These are phyloP conservation scores for Mycena pura DNA, from an alignment of 768 basidiomycete species.

Conservation along the genomic window DNA sequence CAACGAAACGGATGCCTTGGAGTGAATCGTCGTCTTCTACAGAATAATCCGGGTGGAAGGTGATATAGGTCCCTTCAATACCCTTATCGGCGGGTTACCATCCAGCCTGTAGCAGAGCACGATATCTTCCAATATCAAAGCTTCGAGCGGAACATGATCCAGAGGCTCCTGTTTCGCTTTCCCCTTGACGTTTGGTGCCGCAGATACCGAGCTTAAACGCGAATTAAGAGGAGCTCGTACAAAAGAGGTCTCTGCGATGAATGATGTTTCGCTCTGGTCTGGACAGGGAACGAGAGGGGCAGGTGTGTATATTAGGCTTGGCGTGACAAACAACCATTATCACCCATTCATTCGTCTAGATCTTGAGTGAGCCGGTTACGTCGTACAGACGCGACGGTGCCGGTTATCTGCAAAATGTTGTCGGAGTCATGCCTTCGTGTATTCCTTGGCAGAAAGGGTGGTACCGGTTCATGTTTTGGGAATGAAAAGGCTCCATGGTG, in stretches of 20 bases:
- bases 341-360: slow-evolving; percentile 55
- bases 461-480: slow-evolving; percentile 61
- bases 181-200: slow-evolving; percentile 61
- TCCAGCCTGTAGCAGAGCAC: slow-evolving; percentile 76
- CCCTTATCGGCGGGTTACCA: slow-evolving; percentile 60
- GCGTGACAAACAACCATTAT: slow-evolving; percentile 46
- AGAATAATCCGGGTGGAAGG: slow-evolving; percentile 81
- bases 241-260: slow-evolving; percentile 88
- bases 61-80: slow-evolving; percentile 89
- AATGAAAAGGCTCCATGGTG: slow-evolving; percentile 69
- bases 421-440: slow-evolving; percentile 73
- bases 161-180: slow-evolving; percentile 72
- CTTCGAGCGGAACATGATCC: slow-evolving; percentile 80
- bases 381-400: slow-evolving; percentile 82
- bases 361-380: slow-evolving; percentile 64
- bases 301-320: slow-evolving; percentile 41
- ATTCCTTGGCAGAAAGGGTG: slow-evolving; percentile 77
- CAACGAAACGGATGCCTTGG: slow-evolving; percentile 79
- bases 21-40: slow-evolving; percentile 85
- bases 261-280: slow-evolving; percentile 74
- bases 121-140: slow-evolving; percentile 90
- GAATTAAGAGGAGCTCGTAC: slow-evolving; percentile 90
- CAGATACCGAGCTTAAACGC: slow-evolving; percentile 65
- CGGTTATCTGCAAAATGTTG: slow-evolving; percentile 62
- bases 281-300: slow-evolving; percentile 14